Evolutionary conservation across 805 yeast species (phyloP).

Genomic region (Jamesozyma lodderae): DNA sequence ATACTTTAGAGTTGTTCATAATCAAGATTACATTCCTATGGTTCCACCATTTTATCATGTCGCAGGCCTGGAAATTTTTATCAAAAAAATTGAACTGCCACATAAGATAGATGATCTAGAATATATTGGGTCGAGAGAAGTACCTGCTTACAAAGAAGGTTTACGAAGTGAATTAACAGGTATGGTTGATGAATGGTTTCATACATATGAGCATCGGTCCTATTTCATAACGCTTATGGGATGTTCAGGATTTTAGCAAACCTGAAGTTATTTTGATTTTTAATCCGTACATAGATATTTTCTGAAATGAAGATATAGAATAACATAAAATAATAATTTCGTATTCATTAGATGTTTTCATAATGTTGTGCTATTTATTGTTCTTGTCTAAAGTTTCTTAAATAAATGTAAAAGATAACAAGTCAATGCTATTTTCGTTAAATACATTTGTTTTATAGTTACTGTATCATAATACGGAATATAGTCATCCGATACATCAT

Average conservation of each 20-base stretch:
- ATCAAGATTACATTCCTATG: slow-evolving; percentile 49
- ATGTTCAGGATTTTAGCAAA: slow-evolving; percentile 23
- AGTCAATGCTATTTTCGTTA: too few relatives aligned
- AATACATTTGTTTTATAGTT: too few relatives aligned
- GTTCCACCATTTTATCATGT: slow-evolving; percentile 48
- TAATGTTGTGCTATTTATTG: too few relatives aligned
- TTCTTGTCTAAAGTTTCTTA: too few relatives aligned
- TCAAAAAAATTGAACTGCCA: slow-evolving; percentile 32
- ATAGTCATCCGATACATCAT: neutral
- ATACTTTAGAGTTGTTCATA: slow-evolving; percentile 47
- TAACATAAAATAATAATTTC: too few relatives aligned
- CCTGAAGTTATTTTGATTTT: neutral
- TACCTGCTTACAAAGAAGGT: neutral
- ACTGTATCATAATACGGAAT: too few relatives aligned
- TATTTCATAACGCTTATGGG: slow-evolving; percentile 31
- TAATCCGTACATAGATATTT: neutral
- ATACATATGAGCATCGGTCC: slow-evolving; percentile 32
- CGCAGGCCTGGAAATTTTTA: slow-evolving; percentile 44
- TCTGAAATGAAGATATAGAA: too few relatives aligned
- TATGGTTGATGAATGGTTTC: slow-evolving; percentile 15
- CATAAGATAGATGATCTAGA: slow-evolving; percentile 22
- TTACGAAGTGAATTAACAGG: slow-evolving; percentile 1
- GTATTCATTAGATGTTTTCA: too few relatives aligned
- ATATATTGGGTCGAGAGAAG: slow-evolving; percentile 17
- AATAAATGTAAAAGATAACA: too few relatives aligned